Percentiles rank a stretch among this genome's conserved stretches.
Conservation (phyloP, 2,329 filamentous ascomycete species). For the Pseudogymnoascus pannorum region DNA sequence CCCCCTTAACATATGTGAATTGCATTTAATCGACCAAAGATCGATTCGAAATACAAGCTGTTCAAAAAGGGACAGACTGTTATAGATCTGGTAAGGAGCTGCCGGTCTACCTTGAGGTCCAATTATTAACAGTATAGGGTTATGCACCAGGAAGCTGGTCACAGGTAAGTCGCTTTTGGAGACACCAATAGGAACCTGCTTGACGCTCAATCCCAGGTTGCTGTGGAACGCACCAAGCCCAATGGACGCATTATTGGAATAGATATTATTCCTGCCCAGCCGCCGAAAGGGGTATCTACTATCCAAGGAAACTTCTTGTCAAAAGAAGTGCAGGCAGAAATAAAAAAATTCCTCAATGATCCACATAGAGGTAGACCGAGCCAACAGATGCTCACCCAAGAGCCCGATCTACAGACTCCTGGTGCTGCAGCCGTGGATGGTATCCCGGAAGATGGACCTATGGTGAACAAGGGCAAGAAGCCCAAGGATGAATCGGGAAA, state of each 20-base stretch:
- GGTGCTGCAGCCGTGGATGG: not conserved
- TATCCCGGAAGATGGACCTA: slow-evolving; percentile 24
- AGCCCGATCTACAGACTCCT: slow-evolving; percentile 8
- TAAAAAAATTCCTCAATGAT: slow-evolving; percentile 67
- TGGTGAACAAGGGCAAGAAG: slow-evolving; percentile 26
- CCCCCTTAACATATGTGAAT: not conserved
- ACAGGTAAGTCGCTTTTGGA: slow-evolving; percentile 40
- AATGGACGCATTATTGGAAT: slow-evolving; percentile 79
- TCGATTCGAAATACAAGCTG: slow-evolving; percentile 73
- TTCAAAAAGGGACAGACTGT: slow-evolving; percentile 79
- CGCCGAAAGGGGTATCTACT: slow-evolving; percentile 83
- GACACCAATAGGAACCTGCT: not conserved
- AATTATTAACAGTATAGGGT: slow-evolving; percentile 40
- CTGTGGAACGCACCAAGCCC: slow-evolving; percentile 68
- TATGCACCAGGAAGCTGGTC: slow-evolving; percentile 73
- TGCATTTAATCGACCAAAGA: slow-evolving; percentile 40
- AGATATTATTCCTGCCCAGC: slow-evolving; percentile 86
- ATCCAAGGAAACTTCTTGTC: slow-evolving; percentile 93
- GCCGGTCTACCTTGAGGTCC: not conserved
- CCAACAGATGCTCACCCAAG: slow-evolving; percentile 18
- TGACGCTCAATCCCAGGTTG: slow-evolving; percentile 52
- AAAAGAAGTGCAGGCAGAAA: slow-evolving; percentile 62
- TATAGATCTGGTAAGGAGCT: slow-evolving; percentile 66
- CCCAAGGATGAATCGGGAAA: slow-evolving; percentile 39
- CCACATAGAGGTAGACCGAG: slow-evolving; percentile 50